Evolutionary conservation across 441 rosid genomes (phyloP).

Genomic region (Eruca vesicaria): DNA sequence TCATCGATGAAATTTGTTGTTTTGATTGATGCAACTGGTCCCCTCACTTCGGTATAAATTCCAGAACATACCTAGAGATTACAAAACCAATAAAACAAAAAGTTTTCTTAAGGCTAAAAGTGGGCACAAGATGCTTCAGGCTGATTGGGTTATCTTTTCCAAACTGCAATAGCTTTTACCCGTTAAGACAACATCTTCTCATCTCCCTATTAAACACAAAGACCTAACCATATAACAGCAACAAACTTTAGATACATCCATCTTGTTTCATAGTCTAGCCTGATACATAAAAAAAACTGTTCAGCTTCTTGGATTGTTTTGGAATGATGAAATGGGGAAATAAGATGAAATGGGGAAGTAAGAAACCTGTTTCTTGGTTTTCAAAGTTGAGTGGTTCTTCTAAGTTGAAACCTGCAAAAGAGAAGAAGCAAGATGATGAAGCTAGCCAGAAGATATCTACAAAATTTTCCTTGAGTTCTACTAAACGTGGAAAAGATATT

Average conservation of each 20-base stretch:
- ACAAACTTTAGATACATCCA: slow-evolving; percentile 21
- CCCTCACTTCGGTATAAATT: slow-evolving; percentile 31
- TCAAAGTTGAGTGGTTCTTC: slow-evolving; percentile 56
- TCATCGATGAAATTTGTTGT: slow-evolving; percentile 40
- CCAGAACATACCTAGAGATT: slow-evolving; percentile 30
- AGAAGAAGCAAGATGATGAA: slow-evolving; percentile 33
- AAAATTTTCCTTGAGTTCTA: slow-evolving; percentile 26
- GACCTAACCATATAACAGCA: slow-evolving; percentile 25
- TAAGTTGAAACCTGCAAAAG: slow-evolving; percentile 41
- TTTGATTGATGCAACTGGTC: slow-evolving; percentile 34
- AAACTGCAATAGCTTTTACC: slow-evolving; percentile 24
- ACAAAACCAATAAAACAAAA: slow-evolving; percentile 10
- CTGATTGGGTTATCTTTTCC: slow-evolving; percentile 34
- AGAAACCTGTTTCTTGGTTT: slow-evolving; percentile 54
- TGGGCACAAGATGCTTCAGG: slow-evolving; percentile 38
- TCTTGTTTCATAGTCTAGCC: neutral
- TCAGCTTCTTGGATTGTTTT: neutral
- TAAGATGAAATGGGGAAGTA: slow-evolving; percentile 78
- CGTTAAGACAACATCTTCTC: slow-evolving; percentile 23
- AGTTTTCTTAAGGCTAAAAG: slow-evolving; percentile 2
- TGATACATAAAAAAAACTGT: neutral
- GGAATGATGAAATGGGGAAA: slow-evolving; percentile 73
- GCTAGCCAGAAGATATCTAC: slow-evolving; percentile 33
- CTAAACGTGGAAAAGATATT: slow-evolving; percentile 33
- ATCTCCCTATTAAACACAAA: slow-evolving; percentile 29